Percentiles rank a stretch among this genome's conserved stretches.
These are phyloP conservation scores for Heteromeles arbutifolia DNA, from an alignment of 306 rosid species.

Conservation along the genomic window DNA sequence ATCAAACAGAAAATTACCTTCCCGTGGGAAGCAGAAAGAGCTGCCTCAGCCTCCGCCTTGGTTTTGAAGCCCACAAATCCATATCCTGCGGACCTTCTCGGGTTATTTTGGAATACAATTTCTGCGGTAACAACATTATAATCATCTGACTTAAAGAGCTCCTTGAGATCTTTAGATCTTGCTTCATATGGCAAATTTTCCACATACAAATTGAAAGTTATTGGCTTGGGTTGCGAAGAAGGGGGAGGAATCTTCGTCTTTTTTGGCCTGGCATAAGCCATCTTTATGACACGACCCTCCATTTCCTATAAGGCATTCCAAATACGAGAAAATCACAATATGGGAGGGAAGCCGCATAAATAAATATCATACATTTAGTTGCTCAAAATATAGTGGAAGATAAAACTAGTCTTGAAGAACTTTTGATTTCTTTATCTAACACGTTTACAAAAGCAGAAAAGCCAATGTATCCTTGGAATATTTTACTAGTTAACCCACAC, in stretches of 20 bases:
- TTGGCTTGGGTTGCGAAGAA: slow-evolving; percentile 31
- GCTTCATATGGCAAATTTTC: slow-evolving; percentile 71
- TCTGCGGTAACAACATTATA: slow-evolving; percentile 55
- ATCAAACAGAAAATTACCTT: slow-evolving; percentile 50
- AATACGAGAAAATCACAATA: not conserved
- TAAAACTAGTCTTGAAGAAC: not conserved
- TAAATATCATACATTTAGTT: not conserved
- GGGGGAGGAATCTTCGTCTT: slow-evolving; percentile 49
- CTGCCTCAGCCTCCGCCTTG: slow-evolving; percentile 72
- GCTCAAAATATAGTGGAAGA: not conserved
- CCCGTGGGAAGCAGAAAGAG: slow-evolving; percentile 61
- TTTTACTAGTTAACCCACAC: not conserved
- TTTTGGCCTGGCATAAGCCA: slow-evolving; percentile 56
- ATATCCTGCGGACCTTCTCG: slow-evolving; percentile 71
- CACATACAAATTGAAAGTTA: slow-evolving; percentile 74
- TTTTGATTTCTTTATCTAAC: too few species aligned
- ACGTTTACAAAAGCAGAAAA: not conserved
- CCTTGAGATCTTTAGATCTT: slow-evolving; percentile 67
- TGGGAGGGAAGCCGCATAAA: not conserved
- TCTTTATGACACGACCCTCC: slow-evolving; percentile 58
- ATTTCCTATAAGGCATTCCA: slow-evolving; percentile 44
- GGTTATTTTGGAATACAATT: slow-evolving; percentile 57
- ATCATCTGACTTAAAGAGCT: slow-evolving; percentile 57
- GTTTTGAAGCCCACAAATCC: slow-evolving; percentile 84
- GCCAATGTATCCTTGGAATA: not conserved